Evolutionary conservation across 169 alveolate genomes (phyloP).

Genomic region (Babesia ovis): DNA sequence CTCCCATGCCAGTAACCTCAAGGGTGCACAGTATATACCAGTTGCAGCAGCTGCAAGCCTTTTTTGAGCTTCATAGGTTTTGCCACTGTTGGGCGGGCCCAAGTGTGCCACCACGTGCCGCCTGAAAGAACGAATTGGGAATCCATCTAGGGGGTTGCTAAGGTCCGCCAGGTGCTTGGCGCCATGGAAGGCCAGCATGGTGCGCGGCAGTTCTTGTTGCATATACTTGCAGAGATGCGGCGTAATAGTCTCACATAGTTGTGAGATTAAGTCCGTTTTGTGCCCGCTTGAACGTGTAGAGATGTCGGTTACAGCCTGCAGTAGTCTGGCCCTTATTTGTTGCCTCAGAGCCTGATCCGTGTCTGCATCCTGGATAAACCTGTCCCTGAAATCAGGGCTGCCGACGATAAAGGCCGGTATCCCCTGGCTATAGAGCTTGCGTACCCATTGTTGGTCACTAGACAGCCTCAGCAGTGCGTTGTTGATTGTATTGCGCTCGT

Average conservation of each 20-base stretch:
- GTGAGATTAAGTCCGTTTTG: background rate
- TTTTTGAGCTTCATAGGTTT: constrained; percentile 86
- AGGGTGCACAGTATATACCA: constrained; percentile 91
- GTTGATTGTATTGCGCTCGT: constrained; percentile 50
- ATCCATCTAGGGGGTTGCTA: constrained; percentile 13
- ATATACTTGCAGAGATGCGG: background rate
- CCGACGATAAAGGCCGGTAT: constrained; percentile 41
- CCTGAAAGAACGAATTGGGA: constrained; percentile 41
- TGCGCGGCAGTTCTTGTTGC: constrained; percentile 27
- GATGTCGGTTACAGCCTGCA: background rate
- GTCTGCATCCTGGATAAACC: constrained; percentile 26
- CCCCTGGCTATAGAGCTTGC: background rate
- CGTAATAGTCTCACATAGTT: background rate
- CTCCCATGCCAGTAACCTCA: constrained; percentile 91
- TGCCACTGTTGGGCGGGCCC: constrained; percentile 95
- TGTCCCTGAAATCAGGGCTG: constrained; percentile 45
- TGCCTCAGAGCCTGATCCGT: constrained; percentile 2
- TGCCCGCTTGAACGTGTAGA: background rate
- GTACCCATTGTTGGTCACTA: constrained; percentile 9
- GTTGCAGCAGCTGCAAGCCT: constrained; percentile 76
- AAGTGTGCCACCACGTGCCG: constrained; percentile 81
- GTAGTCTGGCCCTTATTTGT: constrained; percentile 9
- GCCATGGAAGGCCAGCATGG: constrained; percentile 33
- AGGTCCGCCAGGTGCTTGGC: constrained; percentile 50
- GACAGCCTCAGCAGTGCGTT: constrained; percentile 33